Conservation (phyloP, 805 yeast species). For the Ogataea parapolymorpha region DNA sequence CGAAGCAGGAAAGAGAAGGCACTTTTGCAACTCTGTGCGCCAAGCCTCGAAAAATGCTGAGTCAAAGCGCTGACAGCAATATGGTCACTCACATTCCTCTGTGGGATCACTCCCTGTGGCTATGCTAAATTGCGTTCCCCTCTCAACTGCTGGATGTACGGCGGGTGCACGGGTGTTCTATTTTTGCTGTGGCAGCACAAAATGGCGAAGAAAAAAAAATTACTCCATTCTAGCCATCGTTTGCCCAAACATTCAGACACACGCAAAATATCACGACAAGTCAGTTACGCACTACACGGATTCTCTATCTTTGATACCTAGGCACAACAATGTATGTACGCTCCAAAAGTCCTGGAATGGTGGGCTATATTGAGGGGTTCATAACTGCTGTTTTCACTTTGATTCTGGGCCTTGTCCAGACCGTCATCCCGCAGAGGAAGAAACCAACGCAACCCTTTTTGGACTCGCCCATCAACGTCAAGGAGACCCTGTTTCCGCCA, state of each 20-base stretch:
- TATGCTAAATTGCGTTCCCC: too few species aligned
- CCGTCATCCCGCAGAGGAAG: background rate
- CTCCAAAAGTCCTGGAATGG: background rate
- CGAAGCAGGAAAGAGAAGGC: too few species aligned
- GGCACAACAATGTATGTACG: background rate
- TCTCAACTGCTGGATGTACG: background rate
- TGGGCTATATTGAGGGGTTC: constrained; percentile 1
- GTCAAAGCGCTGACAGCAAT: too few species aligned
- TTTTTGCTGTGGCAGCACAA: constrained; percentile 3
- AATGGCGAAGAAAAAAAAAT: background rate
- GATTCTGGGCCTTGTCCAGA: background rate
- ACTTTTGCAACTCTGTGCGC: too few species aligned
- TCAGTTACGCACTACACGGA: background rate
- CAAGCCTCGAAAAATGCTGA: too few species aligned
- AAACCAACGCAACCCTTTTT: background rate
- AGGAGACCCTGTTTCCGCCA: constrained; percentile 13
- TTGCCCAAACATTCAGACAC: background rate
- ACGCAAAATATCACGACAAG: too few species aligned
- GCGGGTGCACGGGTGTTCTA: constrained; percentile 7
- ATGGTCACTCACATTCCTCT: too few species aligned
- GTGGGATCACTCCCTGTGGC: too few species aligned
- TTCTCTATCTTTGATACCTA: background rate
- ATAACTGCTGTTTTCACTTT: background rate
- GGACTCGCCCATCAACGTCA: background rate
- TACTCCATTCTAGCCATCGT: background rate